These are phyloP conservation scores for Apiospora saccharicola DNA, from an alignment of 2,329 filamentous ascomycete species.

Conservation along the genomic window DNA sequence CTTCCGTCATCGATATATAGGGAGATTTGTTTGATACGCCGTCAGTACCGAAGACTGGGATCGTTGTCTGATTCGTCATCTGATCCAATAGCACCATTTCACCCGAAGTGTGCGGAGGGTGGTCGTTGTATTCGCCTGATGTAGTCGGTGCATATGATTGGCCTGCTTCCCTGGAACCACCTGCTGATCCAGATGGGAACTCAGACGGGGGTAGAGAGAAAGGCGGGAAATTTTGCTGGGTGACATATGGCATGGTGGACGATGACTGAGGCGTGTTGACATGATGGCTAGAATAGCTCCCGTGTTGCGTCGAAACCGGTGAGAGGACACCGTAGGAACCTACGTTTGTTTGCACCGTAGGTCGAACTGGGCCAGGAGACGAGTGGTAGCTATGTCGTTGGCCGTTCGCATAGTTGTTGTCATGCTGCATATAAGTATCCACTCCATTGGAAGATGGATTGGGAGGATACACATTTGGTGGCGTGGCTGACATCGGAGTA, in stretches of 20 bases:
- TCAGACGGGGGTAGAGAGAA: conserved; percentile 70
- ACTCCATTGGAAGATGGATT: conserved; percentile 45
- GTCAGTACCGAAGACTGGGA: conserved; percentile 88
- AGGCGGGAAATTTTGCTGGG: conserved; percentile 67
- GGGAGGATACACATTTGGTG: conserved; percentile 47
- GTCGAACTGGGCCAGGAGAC: conserved; percentile 51
- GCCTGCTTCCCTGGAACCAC: conserved; percentile 44
- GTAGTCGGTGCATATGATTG: conserved; percentile 48
- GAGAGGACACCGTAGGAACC: conserved; percentile 60
- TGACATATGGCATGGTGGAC: conserved; percentile 56
- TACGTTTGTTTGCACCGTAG: conserved; percentile 55
- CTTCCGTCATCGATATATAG: conserved; percentile 82
- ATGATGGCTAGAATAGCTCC: conserved; percentile 55
- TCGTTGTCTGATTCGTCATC: conserved; percentile 70
- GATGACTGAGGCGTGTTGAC: conserved; percentile 54
- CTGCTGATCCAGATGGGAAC: conserved; percentile 52
- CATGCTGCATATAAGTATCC: conserved; percentile 53
- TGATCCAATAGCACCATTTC: conserved; percentile 69
- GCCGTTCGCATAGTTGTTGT: conserved; percentile 44
- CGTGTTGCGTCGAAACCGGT: conserved; percentile 57
- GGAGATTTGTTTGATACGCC: conserved; percentile 82
- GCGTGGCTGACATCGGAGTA: conserved; percentile 54
- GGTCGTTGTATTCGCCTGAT: conserved; percentile 55
- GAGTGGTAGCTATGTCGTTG: conserved; percentile 49
- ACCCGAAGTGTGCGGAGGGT: conserved; percentile 49